phyloP scores from a whole-genome alignment of 305 asterid species.

The Solanum hybrid region DNA sequence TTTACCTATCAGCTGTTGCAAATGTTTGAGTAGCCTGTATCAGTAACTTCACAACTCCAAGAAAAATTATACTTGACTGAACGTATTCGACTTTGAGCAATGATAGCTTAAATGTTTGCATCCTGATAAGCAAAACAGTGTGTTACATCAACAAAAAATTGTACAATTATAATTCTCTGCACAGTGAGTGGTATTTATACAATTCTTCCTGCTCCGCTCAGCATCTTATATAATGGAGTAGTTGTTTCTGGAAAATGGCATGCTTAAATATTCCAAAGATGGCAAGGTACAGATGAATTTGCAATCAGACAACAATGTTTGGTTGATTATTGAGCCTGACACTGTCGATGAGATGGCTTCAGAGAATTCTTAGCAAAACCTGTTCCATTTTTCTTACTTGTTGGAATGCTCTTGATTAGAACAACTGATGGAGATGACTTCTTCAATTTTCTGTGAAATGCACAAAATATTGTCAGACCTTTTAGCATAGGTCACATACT shows the following conservation, averaged over 20 bases:
- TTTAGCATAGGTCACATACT: neutral
- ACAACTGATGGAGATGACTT: constrained; percentile 45
- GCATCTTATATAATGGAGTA: neutral
- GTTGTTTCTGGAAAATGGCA: neutral
- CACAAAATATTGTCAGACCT: constrained; percentile 2
- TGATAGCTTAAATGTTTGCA: neutral
- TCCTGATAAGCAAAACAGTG: neutral
- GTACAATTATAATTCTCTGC: neutral
- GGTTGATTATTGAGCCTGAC: neutral
- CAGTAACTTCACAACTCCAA: neutral
- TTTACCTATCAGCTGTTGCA: neutral
- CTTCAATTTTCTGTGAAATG: constrained; percentile 24
- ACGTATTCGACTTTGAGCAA: neutral
- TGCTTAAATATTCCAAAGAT: neutral
- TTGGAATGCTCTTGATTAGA: constrained; percentile 48
- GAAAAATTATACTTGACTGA: neutral
- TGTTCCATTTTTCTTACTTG: constrained; percentile 35
- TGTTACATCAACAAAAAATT: neutral
- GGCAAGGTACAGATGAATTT: neutral
- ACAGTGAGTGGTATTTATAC: neutral
- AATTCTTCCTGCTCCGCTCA: neutral
- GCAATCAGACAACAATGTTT: neutral
- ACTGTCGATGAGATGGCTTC: constrained; percentile 21
- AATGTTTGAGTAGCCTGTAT: neutral
- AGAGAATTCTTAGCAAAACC: constrained; percentile 27